Evolutionary conservation across 306 rosid genomes (phyloP).

Genomic region (Castanea sativa): DNA sequence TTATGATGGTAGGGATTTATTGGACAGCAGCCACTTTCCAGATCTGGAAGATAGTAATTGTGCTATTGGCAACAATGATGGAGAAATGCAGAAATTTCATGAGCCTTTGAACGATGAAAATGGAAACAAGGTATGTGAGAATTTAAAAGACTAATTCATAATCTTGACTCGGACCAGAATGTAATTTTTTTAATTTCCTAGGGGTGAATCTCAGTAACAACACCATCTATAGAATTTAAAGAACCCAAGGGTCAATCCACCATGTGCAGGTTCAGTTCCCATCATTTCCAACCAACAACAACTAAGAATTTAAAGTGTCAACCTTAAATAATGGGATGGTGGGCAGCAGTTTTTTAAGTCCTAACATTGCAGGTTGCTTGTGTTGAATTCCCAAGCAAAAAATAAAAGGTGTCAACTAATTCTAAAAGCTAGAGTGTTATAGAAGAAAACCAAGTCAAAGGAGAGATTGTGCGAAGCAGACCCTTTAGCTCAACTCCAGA

Average conservation of each 20-base stretch:
- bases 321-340: neutral
- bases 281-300: neutral
- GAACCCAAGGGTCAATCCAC: too few species aligned
- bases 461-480: neutral
- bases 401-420: neutral
- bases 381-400: neutral
- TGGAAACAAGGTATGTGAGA: conserved; percentile 23
- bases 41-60: conserved; percentile 31
- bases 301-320: neutral
- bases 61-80: conserved; percentile 23
- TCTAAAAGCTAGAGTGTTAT: neutral
- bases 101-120: conserved; percentile 8
- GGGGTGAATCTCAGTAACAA: neutral
- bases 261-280: too few species aligned
- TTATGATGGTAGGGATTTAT: conserved; percentile 29
- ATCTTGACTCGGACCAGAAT: conserved; percentile 13
- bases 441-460: neutral
- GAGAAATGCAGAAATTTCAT: conserved; percentile 31
- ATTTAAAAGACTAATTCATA: conserved; percentile 11
- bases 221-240: too few species aligned
- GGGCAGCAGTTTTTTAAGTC: too few species aligned
- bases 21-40: conserved; percentile 30
- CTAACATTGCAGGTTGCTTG: too few species aligned
- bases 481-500: neutral
- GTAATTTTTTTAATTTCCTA: neutral